Evolutionary conservation across 2,329 filamentous ascomycete species (phyloP), one percentile per base, ranked within the genome.

Genomic region (Clarireedia monteithiana): DNA sequence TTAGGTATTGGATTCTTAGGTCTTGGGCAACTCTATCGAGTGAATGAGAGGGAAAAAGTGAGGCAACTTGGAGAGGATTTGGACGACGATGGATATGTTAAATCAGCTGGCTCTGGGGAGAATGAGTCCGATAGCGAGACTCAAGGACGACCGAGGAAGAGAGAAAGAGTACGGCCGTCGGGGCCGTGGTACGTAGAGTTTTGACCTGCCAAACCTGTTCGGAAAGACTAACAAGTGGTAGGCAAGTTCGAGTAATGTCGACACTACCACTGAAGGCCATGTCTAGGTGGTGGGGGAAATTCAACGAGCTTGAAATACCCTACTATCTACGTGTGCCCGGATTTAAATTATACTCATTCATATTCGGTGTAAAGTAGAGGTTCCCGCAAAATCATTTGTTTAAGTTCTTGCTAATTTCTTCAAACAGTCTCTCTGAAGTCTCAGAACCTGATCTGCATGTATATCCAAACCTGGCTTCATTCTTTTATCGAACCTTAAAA

Each of bases 401-500:
- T 39, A 39, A 24, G 1, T 36, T 45, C 39, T 40, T 56, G 34
- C 64, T 69, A 58, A 68, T 24, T 26, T 30, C 5, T 40, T 34
- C 30, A 34, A 9, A 12, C 10, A 88, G 85, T 70, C 80, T 99
- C 57, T 81, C 86, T 58, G 94, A 99, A 74, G 85, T 96, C 17
- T 82, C 85, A 34, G 91, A 99, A 69, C 83, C 86, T 17, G 94
- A 99, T 66, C 82, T 99, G 20, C 91, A 89, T 69, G 82, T 81
- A 48, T 99, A 94, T 70, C 89, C 91, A 20, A 99, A 99, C 69
- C 83, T 99, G 42, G 90, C 92, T 5, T 84, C 92, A 57, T 99
- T 99, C 78, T 99, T 99, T 77, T 99, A 97, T 72, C 89, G 94
- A 59, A 90, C 85, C 1, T 78, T 99, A 58, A 97, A 96, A 71